A percentile compares a stretch with the other conserved stretches of the same genome.
Evolutionary conservation across 2,329 filamentous ascomycete species (phyloP).

Genomic region (Purpureocillium takamizusanense): DNA sequence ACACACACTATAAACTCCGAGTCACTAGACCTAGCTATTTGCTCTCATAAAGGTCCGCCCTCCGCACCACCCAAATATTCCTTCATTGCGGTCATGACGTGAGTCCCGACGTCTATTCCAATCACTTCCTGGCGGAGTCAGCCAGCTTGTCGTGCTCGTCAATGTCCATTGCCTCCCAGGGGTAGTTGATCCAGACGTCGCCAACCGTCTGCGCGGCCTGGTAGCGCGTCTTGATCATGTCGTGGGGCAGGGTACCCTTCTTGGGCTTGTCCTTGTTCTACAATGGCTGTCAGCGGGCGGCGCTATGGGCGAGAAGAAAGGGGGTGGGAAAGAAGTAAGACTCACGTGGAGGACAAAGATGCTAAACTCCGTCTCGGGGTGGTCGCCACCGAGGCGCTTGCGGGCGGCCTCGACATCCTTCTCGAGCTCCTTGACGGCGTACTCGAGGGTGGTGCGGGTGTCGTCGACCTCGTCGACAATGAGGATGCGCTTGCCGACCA

Average conservation of each 20-base stretch:
- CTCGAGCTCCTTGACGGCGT: slow-evolving; percentile 84
- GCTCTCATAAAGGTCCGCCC: not conserved
- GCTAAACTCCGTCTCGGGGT: slow-evolving; percentile 71
- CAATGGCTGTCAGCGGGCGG: not conserved
- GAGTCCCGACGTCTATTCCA: slow-evolving; percentile 4
- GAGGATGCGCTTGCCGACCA: slow-evolving; percentile 83
- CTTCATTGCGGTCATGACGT: no score
- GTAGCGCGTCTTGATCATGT: slow-evolving; percentile 73
- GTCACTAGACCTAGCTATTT: not conserved
- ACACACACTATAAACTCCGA: not conserved
- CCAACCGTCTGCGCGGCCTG: slow-evolving; percentile 76
- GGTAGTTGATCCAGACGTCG: slow-evolving; percentile 99
- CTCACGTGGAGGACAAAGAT: slow-evolving; percentile 91
- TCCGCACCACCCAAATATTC: not conserved
- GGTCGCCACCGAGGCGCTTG: slow-evolving; percentile 57
- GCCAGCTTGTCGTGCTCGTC: slow-evolving; percentile 79
- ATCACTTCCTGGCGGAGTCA: slow-evolving; percentile 23
- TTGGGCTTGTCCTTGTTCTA: slow-evolving; percentile 97
- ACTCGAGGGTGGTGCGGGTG: slow-evolving; percentile 87
- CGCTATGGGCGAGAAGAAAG: not conserved
- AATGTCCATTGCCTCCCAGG: slow-evolving; percentile 93
- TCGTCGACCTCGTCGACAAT: slow-evolving; percentile 96
- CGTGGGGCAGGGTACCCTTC: slow-evolving; percentile 74
- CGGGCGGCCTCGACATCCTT: slow-evolving; percentile 86
- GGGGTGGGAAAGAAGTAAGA: slow-evolving; percentile 13